Evolutionary conservation across 228 moss, liverwort and hornwort species (phyloP).

Genomic region (Sphagnum magellanicum): DNA sequence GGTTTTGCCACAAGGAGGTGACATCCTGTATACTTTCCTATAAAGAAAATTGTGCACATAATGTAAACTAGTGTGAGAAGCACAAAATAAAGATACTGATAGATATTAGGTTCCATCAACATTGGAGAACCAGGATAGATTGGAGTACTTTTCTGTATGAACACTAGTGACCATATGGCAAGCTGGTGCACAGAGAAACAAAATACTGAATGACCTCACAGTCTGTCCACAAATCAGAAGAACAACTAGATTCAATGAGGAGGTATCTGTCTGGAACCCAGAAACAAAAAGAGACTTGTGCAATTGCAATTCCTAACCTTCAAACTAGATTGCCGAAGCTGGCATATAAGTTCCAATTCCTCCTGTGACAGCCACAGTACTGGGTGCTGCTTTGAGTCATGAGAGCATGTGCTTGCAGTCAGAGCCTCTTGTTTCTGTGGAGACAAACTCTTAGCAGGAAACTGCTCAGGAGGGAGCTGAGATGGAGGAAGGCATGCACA

Average conservation of each 20-base stretch:
- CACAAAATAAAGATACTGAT: not conserved
- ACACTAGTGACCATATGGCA: not conserved
- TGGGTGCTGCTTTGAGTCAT: not conserved
- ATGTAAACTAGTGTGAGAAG: too few relatives aligned
- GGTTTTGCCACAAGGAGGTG: too few relatives aligned
- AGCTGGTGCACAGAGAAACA: not conserved
- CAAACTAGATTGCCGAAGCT: conserved; percentile 28
- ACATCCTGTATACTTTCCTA: not conserved
- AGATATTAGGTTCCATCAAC: not conserved
- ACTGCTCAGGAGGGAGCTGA: too few relatives aligned
- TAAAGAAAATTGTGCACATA: too few relatives aligned
- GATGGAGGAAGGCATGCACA: too few relatives aligned
- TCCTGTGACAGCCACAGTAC: conserved; percentile 37
- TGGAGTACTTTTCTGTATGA: not conserved
- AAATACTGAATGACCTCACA: not conserved
- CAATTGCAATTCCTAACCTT: conserved; percentile 15
- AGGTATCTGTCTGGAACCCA: not conserved
- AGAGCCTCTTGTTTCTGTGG: not conserved
- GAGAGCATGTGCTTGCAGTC: not conserved
- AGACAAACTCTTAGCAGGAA: not conserved
- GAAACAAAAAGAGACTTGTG: not conserved
- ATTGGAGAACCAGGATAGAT: not conserved
- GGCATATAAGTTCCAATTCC: conserved; percentile 40
- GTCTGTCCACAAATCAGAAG: too few relatives aligned
- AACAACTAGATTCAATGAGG: too few relatives aligned